phyloP scores from a whole-genome alignment of 2,329 filamentous ascomycete genomes.

The Ophiosphaerella korrae region DNA sequence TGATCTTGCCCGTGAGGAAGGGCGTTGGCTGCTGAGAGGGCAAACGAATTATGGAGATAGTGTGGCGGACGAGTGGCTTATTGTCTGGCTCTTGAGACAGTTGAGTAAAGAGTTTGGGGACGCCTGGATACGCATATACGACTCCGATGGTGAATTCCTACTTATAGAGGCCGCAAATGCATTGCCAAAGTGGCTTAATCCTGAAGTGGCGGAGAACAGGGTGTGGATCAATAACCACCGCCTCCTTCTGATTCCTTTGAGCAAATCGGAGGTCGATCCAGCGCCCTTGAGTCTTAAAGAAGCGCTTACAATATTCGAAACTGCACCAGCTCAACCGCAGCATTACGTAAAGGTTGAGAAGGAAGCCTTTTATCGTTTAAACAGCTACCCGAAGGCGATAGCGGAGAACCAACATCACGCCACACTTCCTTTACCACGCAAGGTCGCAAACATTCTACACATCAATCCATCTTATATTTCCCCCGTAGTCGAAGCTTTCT shows the following conservation, averaged over 20 bases:
- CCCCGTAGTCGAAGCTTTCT: slow-evolving; percentile 87
- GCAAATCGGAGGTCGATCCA: slow-evolving; percentile 30
- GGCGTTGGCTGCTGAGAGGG: slow-evolving; percentile 69
- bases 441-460: slow-evolving; percentile 79
- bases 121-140: slow-evolving; percentile 81
- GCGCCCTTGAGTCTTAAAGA: slow-evolving; percentile 63
- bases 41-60: slow-evolving; percentile 89
- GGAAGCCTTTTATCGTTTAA: slow-evolving; percentile 87
- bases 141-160: slow-evolving; percentile 93
- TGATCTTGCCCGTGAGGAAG: slow-evolving; percentile 64
- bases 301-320: slow-evolving; percentile 66
- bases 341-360: slow-evolving; percentile 77
- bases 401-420: slow-evolving; percentile 76
- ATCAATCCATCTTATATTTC: slow-evolving; percentile 76
- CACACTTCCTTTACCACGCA: slow-evolving; percentile 75
- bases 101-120: slow-evolving; percentile 73
- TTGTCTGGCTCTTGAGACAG: slow-evolving; percentile 86
- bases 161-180: slow-evolving; percentile 90
- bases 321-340: slow-evolving; percentile 64
- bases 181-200: slow-evolving; percentile 87
- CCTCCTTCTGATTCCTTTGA: slow-evolving; percentile 72
- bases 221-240: slow-evolving; percentile 85
- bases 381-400: slow-evolving; percentile 81
- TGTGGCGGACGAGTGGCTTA: slow-evolving; percentile 95
- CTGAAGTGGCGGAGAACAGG: slow-evolving; percentile 84